A percentile compares a stretch with the other conserved stretches of the same genome.
phyloP scores from a whole-genome alignment of 768 basidiomycete species.

The Agaricus sinodeliciosus region DNA sequence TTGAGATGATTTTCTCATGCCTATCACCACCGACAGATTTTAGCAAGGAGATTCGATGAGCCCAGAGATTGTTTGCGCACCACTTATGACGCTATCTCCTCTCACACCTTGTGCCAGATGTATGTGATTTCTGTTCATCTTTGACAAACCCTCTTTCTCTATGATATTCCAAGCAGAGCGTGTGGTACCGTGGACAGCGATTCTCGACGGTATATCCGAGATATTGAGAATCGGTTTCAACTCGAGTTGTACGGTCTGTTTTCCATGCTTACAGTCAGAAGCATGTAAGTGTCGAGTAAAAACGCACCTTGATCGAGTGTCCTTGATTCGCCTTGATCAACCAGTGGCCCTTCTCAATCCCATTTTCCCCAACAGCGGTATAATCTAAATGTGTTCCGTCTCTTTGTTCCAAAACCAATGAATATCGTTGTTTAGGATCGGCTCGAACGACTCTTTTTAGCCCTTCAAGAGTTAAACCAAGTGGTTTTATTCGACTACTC shows the following conservation, averaged over 20 bases:
- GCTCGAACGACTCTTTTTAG: conserved; percentile 59
- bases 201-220: conserved; percentile 56
- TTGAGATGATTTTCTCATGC: conserved; percentile 74
- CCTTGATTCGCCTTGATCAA: conserved; percentile 92
- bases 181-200: conserved; percentile 83
- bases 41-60: too few relatives aligned
- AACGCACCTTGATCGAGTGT: conserved; percentile 69
- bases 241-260: conserved; percentile 61
- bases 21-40: conserved; percentile 28
- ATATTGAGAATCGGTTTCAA: conserved; percentile 50
- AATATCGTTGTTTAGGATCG: conserved; percentile 65
- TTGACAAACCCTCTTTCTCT: conserved; percentile 66
- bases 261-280: background rate
- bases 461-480: conserved; percentile 43
- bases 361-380: conserved; percentile 15
- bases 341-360: conserved; percentile 42
- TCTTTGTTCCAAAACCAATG: conserved; percentile 44
- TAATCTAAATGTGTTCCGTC: conserved; percentile 11
- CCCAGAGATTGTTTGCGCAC: conserved; percentile 33
- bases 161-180: conserved; percentile 65
- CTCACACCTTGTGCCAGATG: conserved; percentile 82
- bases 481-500: conserved; percentile 52
- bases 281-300: background rate
- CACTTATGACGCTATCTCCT: conserved; percentile 65
- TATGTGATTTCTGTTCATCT: conserved; percentile 87